Evolutionary conservation across 2,329 filamentous ascomycete genomes (phyloP), one percentile per base, ranked within the genome.

Genomic region (Colletotrichum costaricense): DNA sequence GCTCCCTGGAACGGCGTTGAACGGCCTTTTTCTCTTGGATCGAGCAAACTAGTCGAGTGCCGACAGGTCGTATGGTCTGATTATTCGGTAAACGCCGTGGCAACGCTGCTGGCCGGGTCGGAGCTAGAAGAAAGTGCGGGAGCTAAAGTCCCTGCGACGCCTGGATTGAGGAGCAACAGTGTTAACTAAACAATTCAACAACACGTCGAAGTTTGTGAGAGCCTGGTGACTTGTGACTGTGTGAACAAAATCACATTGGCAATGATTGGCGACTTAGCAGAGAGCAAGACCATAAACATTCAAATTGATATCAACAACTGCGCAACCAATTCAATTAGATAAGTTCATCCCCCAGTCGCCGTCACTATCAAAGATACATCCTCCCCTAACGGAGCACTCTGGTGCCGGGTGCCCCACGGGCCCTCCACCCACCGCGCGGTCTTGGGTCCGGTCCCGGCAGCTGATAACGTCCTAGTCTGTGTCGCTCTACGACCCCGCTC

Each of bases 361-460:
- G 16, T 49, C 42, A 19, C 19, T n/a, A 49, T 49, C 42, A 49
- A 49, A 49, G 16, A n/a, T 49, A 49, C 42, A 49, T n/a, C 4
- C 8, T n/a, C 16, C 16, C 7, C 5, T 4, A 49, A 24, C 24
- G 16, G 56, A 35, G 16, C 14, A 35, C 24, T 58, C 35, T 16
- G 5, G 19, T 12, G 14, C 63, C 42, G 56, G 42, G 54, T 7
- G 2, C 5, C 52, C 30, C 49, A 52, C 52, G 22, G 54, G 42
- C 35, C 12, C 16, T 7, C 19, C 35, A 14, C 63, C 63, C 54
- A 3, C 55, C 52, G 30, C 14, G 65, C 56, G 55, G 56, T 67
- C 65, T 46, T n/a, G 54, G 65, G 42, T 67, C 65, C 65, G 65
- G 65, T 60, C 56, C 57, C 56, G 56, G 56, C 46, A 62, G 55